phyloP scores from a whole-genome alignment of 2,329 filamentous ascomycete genomes.

The Penicillium sp. region DNA sequence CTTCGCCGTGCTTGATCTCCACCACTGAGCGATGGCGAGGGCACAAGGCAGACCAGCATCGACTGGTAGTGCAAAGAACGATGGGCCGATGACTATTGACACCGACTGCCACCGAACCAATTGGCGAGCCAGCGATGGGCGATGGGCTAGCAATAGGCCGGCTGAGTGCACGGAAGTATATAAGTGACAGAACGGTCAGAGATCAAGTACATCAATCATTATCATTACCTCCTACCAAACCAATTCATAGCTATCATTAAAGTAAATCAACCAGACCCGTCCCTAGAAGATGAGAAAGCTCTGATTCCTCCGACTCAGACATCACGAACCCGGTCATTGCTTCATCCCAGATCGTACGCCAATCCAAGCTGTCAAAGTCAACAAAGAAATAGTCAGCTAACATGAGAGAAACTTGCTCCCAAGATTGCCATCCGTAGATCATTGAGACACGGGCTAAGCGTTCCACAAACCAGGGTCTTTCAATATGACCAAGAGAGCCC shows the following conservation, averaged over 20 bases:
- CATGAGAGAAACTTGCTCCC: slow-evolving; percentile 30
- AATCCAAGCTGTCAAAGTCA: slow-evolving; percentile 25
- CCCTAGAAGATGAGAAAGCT: slow-evolving; percentile 4
- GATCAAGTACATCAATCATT: background rate
- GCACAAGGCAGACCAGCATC: too few relatives aligned
- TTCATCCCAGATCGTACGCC: slow-evolving; percentile 35
- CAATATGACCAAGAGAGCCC: slow-evolving; percentile 28
- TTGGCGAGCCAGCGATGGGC: too few relatives aligned
- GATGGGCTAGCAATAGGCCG: too few relatives aligned
- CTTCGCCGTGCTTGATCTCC: too few relatives aligned
- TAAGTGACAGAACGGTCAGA: too few relatives aligned
- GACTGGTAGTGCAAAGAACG: too few relatives aligned
- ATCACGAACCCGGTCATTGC: slow-evolving; percentile 25
- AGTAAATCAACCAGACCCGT: background rate
- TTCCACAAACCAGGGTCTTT: slow-evolving; percentile 34
- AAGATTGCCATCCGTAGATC: slow-evolving; percentile 32
- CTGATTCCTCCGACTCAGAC: slow-evolving; percentile 14
- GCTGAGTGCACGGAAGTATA: too few relatives aligned
- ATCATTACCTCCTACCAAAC: background rate
- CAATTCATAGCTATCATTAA: background rate
- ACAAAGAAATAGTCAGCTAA: slow-evolving; percentile 34
- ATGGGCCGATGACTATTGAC: too few relatives aligned
- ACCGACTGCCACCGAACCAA: too few relatives aligned
- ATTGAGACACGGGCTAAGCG: slow-evolving; percentile 25
- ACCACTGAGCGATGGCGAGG: too few relatives aligned